Conservation (phyloP, 2,329 filamentous ascomycete species). For the Cladosporium austrohemisphaericum region DNA sequence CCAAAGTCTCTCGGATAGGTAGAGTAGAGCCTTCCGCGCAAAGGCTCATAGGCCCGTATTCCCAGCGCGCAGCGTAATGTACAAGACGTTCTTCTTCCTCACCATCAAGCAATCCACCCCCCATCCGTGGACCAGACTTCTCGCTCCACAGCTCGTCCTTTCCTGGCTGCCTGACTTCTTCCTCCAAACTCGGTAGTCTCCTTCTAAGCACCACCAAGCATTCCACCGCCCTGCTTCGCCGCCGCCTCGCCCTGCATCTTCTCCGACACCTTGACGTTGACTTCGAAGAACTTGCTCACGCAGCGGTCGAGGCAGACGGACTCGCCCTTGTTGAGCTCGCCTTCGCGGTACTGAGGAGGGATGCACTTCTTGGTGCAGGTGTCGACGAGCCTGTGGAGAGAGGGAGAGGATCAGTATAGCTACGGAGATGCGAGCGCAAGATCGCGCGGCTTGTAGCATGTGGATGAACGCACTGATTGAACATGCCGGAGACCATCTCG, state of each 20-base stretch:
- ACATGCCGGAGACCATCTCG: slow-evolving; percentile 97
- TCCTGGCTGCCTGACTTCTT: not conserved
- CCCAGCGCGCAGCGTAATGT: slow-evolving; percentile 16
- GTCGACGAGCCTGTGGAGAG: slow-evolving; percentile 58
- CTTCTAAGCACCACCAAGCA: slow-evolving; percentile 26
- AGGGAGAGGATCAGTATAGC: not conserved
- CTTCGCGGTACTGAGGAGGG: slow-evolving; percentile 86
- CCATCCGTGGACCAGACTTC: slow-evolving; percentile 2
- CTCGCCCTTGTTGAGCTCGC: slow-evolving; percentile 97
- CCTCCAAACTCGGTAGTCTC: not conserved
- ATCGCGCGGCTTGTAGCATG: not conserved
- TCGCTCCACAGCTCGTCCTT: not conserved
- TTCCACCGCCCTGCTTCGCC: slow-evolving; percentile 55
- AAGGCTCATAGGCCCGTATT: not conserved
- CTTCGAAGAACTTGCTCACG: slow-evolving; percentile 96
- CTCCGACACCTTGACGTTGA: slow-evolving; percentile 95
- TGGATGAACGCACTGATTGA: slow-evolving; percentile 70
- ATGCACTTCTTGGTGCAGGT: slow-evolving; percentile 94
- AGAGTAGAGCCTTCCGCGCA: no score
- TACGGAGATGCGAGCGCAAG: not conserved
- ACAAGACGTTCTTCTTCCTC: not conserved
- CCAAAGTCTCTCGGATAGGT: no score
- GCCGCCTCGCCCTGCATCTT: slow-evolving; percentile 88
- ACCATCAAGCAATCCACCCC: slow-evolving; percentile 8
- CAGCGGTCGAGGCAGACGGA: slow-evolving; percentile 97